phyloP scores from a whole-genome alignment of 2,329 filamentous ascomycete species.

The Cladosporium sp. region DNA sequence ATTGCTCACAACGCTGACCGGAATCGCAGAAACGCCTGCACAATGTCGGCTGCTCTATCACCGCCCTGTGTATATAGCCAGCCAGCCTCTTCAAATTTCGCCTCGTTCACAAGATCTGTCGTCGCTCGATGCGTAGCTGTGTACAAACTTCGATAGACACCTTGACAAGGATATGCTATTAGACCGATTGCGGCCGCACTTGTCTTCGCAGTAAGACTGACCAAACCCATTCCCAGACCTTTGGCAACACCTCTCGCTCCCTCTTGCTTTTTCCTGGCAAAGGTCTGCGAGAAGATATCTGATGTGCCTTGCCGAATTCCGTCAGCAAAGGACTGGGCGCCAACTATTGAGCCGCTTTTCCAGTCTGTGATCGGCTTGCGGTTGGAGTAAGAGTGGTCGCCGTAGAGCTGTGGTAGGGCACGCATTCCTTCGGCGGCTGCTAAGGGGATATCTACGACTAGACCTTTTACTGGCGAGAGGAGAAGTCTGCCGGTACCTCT shows the following conservation, averaged over 20 bases:
- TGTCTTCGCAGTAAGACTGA: conserved; percentile 17
- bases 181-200: conserved; percentile 11
- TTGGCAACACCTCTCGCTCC: conserved; percentile 17
- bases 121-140: background rate
- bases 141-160: conserved; percentile 17
- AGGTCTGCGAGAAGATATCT: conserved; percentile 13
- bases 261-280: conserved; percentile 9
- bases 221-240: conserved; percentile 10
- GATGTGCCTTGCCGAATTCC: conserved; percentile 9
- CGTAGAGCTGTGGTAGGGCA: conserved; percentile 81
- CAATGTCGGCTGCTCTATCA: background rate
- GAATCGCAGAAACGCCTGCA: background rate
- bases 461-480: conserved; percentile 55
- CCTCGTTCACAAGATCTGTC: background rate
- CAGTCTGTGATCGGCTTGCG: conserved; percentile 76
- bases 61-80: background rate
- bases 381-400: conserved; percentile 76
- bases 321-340: conserved; percentile 10
- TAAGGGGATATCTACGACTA: conserved; percentile 70
- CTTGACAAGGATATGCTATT: conserved; percentile 19
- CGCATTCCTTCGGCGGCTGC: conserved; percentile 83
- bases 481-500: conserved; percentile 74
- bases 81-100: background rate
- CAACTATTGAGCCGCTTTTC: conserved; percentile 57
- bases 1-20: background rate